Percentiles rank a stretch among this genome's conserved stretches.
Conservation (phyloP, 441 rosid genomes). For the Croton laevigatus region DNA sequence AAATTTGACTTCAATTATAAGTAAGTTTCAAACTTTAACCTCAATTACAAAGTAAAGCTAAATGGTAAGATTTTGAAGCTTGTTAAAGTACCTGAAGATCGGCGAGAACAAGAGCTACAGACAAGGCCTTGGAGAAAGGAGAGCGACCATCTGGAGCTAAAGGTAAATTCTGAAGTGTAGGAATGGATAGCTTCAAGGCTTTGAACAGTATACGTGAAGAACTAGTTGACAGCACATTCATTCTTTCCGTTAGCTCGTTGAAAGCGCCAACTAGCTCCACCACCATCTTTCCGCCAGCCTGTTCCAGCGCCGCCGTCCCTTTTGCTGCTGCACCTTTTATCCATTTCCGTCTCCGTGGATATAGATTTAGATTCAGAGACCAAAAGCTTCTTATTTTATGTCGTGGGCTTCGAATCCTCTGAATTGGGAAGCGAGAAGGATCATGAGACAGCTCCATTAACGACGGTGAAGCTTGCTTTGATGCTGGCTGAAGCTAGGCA, state of each 20-base stretch:
- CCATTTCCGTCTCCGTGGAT: constrained; percentile 14
- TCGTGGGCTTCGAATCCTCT: background rate
- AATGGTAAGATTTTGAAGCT: too few relatives aligned
- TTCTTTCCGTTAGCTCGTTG: constrained; percentile 82
- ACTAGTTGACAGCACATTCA: constrained; percentile 73
- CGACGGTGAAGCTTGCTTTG: background rate
- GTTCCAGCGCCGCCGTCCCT: constrained; percentile 42
- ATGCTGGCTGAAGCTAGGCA: too few relatives aligned
- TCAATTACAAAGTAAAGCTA: too few relatives aligned
- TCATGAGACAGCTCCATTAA: constrained; percentile 16
- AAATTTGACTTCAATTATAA: too few relatives aligned
- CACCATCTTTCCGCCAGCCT: constrained; percentile 91
- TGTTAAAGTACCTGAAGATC: constrained; percentile 63
- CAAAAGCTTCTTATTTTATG: background rate
- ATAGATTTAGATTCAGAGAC: background rate
- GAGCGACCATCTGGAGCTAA: constrained; percentile 63
- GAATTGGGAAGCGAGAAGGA: constrained; percentile 2
- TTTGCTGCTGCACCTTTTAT: background rate
- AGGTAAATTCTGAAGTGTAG: constrained; percentile 66
- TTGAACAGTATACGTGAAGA: constrained; percentile 77
- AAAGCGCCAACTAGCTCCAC: constrained; percentile 97
- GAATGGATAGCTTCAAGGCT: constrained; percentile 82
- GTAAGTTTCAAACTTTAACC: too few relatives aligned
- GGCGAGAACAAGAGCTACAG: constrained; percentile 81
- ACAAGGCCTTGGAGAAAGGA: constrained; percentile 79